A percentile compares a stretch with the other conserved stretches of the same genome.
These are phyloP conservation scores for Mucor velutinosus DNA, from an alignment of 371 early-diverging fungal species.

Conservation along the genomic window DNA sequence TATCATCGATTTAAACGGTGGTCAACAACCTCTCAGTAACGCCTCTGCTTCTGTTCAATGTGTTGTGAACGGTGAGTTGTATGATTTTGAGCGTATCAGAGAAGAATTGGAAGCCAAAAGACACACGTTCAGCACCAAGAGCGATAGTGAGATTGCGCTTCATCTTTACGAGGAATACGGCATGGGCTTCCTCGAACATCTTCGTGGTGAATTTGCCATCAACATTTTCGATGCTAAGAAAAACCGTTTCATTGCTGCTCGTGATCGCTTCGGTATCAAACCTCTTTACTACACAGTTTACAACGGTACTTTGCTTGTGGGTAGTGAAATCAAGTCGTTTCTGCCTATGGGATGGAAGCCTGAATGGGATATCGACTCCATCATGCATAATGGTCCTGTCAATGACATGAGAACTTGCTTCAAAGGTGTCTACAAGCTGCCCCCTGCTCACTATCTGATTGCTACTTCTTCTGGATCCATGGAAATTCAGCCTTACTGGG, in stretches of 20 bases:
- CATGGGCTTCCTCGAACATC: constrained; percentile 18
- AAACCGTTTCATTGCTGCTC: constrained; percentile 17
- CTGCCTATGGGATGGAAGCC: constrained; percentile 24
- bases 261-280: constrained; percentile 31
- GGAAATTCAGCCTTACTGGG: constrained; percentile 22
- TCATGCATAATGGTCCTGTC: constrained; percentile 14
- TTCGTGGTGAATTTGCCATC: constrained; percentile 30
- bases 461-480: constrained; percentile 12
- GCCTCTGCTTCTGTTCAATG: constrained; percentile 5
- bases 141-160: constrained; percentile 29
- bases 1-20: constrained; percentile 27
- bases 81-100: constrained; percentile 27
- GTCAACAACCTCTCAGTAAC: constrained; percentile 23
- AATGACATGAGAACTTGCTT: constrained; percentile 21
- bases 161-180: constrained; percentile 25
- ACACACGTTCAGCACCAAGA: constrained; percentile 24
- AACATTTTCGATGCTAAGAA: constrained; percentile 17
- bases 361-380: constrained; percentile 27
- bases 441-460: constrained; percentile 19
- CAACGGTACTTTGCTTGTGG: constrained; percentile 21
- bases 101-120: constrained; percentile 15
- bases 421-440: constrained; percentile 27
- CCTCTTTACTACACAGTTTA: constrained; percentile 26
- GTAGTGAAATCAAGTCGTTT: constrained; percentile 32
- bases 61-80: constrained; percentile 32